A percentile compares a stretch with the other conserved stretches of the same genome.
Conservation (phyloP, 495 filamentous ascomycete species). For the Filosporella fistucella region DNA sequence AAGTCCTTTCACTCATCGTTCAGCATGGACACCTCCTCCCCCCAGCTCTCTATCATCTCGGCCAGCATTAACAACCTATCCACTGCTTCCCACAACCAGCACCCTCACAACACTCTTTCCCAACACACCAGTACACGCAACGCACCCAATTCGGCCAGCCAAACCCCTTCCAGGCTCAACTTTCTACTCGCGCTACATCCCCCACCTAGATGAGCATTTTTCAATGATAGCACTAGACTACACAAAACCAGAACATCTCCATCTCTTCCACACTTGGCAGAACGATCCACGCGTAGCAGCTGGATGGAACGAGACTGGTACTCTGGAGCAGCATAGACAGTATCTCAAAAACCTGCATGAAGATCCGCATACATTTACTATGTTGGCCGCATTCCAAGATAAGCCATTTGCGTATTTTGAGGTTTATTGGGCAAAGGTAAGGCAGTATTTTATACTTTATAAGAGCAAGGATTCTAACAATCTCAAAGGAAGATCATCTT, state of each 20-base stretch:
- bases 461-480: background rate
- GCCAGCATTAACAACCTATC: conserved; percentile 35
- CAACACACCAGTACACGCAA: conserved; percentile 37
- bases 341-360: conserved; percentile 56
- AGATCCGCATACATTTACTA: conserved; percentile 57
- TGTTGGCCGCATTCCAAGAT: conserved; percentile 60
- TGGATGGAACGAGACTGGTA: conserved; percentile 65
- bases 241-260: conserved; percentile 46
- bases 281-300: conserved; percentile 66
- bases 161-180: conserved; percentile 59
- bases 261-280: conserved; percentile 63
- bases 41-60: conserved; percentile 34
- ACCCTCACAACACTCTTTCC: conserved; percentile 50
- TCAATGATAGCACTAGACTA: conserved; percentile 60
- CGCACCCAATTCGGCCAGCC: conserved; percentile 54
- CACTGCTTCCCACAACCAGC: conserved; percentile 49
- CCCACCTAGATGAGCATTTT: conserved; percentile 61
- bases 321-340: conserved; percentile 56
- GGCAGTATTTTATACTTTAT: conserved; percentile 5
- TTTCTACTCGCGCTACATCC: conserved; percentile 64
- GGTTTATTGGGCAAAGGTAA: conserved; percentile 67
- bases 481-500: conserved; percentile 55
- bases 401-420: conserved; percentile 63
- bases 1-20: conserved; percentile 57
- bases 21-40: conserved; percentile 47